A percentile compares a stretch with the other conserved stretches of the same genome.
Conservation (phyloP, 495 filamentous ascomycete species). For the Aspergillus diversus region DNA sequence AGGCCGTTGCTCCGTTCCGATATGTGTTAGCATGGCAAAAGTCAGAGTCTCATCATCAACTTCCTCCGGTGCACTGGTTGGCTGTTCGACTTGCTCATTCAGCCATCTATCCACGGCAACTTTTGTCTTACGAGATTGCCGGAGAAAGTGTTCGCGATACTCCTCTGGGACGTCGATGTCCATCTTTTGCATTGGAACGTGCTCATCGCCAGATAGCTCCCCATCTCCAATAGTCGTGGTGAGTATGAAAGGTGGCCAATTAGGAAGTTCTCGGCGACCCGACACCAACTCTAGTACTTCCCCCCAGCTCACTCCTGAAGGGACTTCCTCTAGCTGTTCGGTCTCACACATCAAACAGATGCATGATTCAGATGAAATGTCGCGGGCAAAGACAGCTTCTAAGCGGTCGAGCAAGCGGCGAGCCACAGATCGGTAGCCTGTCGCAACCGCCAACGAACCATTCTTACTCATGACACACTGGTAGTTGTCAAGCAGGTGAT, state of each 20-base stretch:
- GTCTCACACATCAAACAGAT: slow-evolving; percentile 77
- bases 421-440: slow-evolving; percentile 93
- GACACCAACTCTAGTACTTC: slow-evolving; percentile 93
- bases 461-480: slow-evolving; percentile 75
- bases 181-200: slow-evolving; percentile 75
- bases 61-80: slow-evolving; percentile 75
- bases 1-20: slow-evolving; percentile 72
- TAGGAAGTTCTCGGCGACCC: slow-evolving; percentile 79
- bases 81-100: slow-evolving; percentile 68
- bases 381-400: slow-evolving; percentile 89
- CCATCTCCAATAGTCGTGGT: slow-evolving; percentile 54
- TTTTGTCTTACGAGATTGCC: slow-evolving; percentile 85
- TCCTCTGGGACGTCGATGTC: slow-evolving; percentile 92
- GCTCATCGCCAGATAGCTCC: slow-evolving; percentile 54
- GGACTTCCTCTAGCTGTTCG: slow-evolving; percentile 53
- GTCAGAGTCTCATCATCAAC: slow-evolving; percentile 91
- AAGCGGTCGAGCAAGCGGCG: slow-evolving; percentile 88
- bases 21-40: slow-evolving; percentile 89
- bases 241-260: slow-evolving; percentile 85
- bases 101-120: slow-evolving; percentile 86
- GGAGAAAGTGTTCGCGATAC: slow-evolving; percentile 83
- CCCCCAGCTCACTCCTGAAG: slow-evolving; percentile 87
- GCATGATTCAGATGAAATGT: slow-evolving; percentile 83
- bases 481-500: slow-evolving; percentile 83
- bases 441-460: slow-evolving; percentile 93